Evolutionary conservation across 2,329 filamentous ascomycete genomes (phyloP).

Genomic region (Fusarium subglutinans): DNA sequence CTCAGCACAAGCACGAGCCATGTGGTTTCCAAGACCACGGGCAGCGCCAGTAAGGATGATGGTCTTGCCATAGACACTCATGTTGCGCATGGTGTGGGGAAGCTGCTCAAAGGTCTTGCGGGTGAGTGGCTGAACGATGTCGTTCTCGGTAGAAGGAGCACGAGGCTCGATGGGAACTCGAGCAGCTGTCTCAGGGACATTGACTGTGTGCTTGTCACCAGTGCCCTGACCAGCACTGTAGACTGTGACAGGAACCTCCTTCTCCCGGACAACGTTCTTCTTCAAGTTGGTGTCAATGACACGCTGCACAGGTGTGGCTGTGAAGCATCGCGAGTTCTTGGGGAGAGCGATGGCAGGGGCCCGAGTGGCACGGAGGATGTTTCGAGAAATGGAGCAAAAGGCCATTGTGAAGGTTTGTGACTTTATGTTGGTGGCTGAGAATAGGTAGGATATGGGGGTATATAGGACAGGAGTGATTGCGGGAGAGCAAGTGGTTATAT

Average conservation of each 20-base stretch:
- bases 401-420: conserved; percentile 46
- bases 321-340: conserved; percentile 47
- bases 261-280: conserved; percentile 65
- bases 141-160: conserved; percentile 54
- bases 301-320: conserved; percentile 43
- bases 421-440: neutral
- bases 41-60: conserved; percentile 80
- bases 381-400: conserved; percentile 45
- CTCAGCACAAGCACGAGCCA: conserved; percentile 80
- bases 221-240: conserved; percentile 58
- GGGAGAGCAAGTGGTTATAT: conserved; percentile 11
- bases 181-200: conserved; percentile 56
- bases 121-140: conserved; percentile 61
- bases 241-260: conserved; percentile 65
- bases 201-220: conserved; percentile 64
- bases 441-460: neutral
- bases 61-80: conserved; percentile 75
- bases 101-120: conserved; percentile 64
- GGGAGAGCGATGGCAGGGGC: conserved; percentile 42
- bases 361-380: conserved; percentile 48
- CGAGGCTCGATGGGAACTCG: conserved; percentile 55
- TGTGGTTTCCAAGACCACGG: conserved; percentile 80
- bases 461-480: neutral
- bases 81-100: conserved; percentile 73
- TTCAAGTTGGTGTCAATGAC: conserved; percentile 55